Evolutionary conservation across 441 rosid species (phyloP).

Genomic region (Brassica balearica): DNA sequence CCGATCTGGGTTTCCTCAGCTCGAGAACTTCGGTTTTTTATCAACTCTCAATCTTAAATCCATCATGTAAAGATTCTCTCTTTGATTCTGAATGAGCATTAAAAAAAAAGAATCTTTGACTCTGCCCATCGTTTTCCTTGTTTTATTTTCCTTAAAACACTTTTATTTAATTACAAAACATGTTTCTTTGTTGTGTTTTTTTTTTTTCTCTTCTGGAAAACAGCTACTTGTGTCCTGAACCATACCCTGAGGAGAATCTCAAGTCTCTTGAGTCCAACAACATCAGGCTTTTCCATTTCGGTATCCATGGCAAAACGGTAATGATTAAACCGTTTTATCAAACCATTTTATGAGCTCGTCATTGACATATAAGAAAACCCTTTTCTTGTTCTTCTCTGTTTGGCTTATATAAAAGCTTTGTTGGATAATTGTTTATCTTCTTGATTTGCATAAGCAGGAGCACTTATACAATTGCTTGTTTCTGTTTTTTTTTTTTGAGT

Average conservation of each 20-base stretch:
- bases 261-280: constrained; percentile 58
- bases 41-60: constrained; percentile 67
- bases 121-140: constrained; percentile 13
- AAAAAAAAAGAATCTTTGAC: background rate
- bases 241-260: constrained; percentile 75
- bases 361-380: too few relatives aligned
- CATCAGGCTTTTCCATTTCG: constrained; percentile 72
- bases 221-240: constrained; percentile 85
- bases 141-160: background rate
- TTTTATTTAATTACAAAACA: too few relatives aligned
- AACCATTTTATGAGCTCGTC: too few relatives aligned
- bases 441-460: background rate
- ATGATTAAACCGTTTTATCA: background rate
- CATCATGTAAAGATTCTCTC: constrained; percentile 53
- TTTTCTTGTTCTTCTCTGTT: too few relatives aligned
- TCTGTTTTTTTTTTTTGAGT: background rate
- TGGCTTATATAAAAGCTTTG: too few relatives aligned
- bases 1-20: constrained; percentile 69
- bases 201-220: background rate
- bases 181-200: too few relatives aligned
- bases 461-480: background rate
- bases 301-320: constrained; percentile 82
- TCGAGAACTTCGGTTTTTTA: constrained; percentile 61
- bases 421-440: too few relatives aligned
- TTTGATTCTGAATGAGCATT: background rate